A percentile compares a stretch with the other conserved stretches of the same genome.
Conservation (phyloP, 164 flowering plant genomes). For the Echeveria elegans region DNA sequence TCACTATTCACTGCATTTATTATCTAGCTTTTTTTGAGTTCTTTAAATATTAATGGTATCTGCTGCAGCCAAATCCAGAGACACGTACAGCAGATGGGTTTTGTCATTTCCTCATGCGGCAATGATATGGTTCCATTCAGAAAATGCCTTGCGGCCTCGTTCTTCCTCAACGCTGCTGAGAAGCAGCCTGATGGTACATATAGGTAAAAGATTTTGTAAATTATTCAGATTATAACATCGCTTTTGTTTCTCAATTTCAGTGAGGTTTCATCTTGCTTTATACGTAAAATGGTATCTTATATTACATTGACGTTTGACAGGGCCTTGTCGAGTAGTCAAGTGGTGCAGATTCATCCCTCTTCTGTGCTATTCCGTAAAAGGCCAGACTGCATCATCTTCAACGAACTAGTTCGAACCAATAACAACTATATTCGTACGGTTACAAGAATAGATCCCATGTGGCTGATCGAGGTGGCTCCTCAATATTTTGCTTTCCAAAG, state of each 20-base stretch:
- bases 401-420: conserved; percentile 71
- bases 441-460: conserved; percentile 65
- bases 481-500: conserved; percentile 34
- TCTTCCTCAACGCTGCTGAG: conserved; percentile 78
- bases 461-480: conserved; percentile 90
- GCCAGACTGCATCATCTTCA: conserved; percentile 76
- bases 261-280: too few relatives aligned
- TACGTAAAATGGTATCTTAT: neutral
- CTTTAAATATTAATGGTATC: neutral
- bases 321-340: conserved; percentile 63
- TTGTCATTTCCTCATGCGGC: conserved; percentile 69
- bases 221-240: too few relatives aligned
- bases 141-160: conserved; percentile 89
- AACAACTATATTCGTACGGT: conserved; percentile 63
- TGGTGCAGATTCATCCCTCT: conserved; percentile 78
- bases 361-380: conserved; percentile 61
- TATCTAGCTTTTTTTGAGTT: too few relatives aligned
- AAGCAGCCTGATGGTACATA: conserved; percentile 82
- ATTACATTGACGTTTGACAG: conserved; percentile 25
- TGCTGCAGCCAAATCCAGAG: conserved; percentile 67
- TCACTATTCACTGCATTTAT: neutral
- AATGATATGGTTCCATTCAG: conserved; percentile 74
- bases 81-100: conserved; percentile 74
- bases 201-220: conserved; percentile 45
- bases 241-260: too few relatives aligned